Evolutionary conservation across 2,329 filamentous ascomycete species (phyloP).

Genomic region (Didymosphaeria variabile): DNA sequence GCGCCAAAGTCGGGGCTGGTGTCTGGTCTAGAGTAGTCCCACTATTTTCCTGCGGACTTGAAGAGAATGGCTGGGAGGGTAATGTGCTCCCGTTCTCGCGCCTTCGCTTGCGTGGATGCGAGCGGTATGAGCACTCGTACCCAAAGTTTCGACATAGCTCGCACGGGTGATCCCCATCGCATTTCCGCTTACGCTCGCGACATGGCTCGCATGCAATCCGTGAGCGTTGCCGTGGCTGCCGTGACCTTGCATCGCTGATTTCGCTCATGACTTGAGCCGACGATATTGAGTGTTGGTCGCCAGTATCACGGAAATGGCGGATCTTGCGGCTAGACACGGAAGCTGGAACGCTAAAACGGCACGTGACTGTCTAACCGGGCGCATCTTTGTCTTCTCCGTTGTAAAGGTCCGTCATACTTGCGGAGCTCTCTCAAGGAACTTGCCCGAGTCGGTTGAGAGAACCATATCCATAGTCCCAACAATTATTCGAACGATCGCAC

Average conservation of each 20-base stretch:
- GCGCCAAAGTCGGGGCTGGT: constrained; percentile 9
- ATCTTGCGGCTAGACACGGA: neutral
- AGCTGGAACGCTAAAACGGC: neutral
- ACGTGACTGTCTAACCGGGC: neutral
- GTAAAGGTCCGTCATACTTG: too few relatives aligned
- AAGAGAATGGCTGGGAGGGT: constrained; percentile 28
- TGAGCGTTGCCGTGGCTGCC: constrained; percentile 3
- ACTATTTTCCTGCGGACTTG: constrained; percentile 32
- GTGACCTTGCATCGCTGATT: neutral
- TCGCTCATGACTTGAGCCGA: constrained; percentile 7
- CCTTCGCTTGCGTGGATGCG: constrained; percentile 43
- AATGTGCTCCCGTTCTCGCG: constrained; percentile 4
- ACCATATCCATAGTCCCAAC: too few relatives aligned
- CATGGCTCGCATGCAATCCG: constrained; percentile 54
- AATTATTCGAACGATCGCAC: too few relatives aligned
- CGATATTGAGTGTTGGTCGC: neutral
- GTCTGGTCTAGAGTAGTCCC: constrained; percentile 9
- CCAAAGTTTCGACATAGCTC: constrained; percentile 63
- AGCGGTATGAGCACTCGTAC: constrained; percentile 61
- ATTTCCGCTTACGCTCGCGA: constrained; percentile 65
- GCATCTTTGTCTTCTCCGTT: too few relatives aligned
- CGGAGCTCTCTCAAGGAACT: too few relatives aligned
- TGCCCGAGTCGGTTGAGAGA: too few relatives aligned
- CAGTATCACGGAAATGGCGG: neutral
- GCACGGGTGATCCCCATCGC: constrained; percentile 63